phyloP scores from a whole-genome alignment of 2,329 filamentous ascomycete species.

The Fusarium sublunatum region DNA sequence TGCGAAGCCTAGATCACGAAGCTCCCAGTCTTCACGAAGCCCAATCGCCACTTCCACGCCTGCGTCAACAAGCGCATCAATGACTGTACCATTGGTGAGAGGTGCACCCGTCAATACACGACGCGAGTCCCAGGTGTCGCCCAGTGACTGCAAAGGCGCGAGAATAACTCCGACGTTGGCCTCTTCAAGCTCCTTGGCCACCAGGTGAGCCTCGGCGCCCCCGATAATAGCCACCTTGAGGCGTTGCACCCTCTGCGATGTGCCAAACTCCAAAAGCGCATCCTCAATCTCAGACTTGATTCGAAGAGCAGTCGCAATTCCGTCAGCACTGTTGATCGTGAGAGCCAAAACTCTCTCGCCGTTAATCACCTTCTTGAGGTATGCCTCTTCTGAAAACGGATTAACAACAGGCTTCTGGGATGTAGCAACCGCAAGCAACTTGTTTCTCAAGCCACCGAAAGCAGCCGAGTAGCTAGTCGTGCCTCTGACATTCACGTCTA shows the following conservation, averaged over 20 bases:
- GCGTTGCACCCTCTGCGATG: slow-evolving; percentile 29
- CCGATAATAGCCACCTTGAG: slow-evolving; percentile 69
- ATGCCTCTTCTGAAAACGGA: slow-evolving; percentile 61
- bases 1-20: slow-evolving; percentile 68
- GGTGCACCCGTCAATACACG: slow-evolving; percentile 72
- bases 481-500: slow-evolving; percentile 56
- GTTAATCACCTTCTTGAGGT: slow-evolving; percentile 64
- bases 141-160: slow-evolving; percentile 67
- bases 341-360: slow-evolving; percentile 67
- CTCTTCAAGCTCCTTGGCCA: slow-evolving; percentile 67
- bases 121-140: slow-evolving; percentile 68
- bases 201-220: slow-evolving; percentile 70
- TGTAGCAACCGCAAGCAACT: slow-evolving; percentile 64
- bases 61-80: slow-evolving; percentile 67
- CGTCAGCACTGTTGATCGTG: slow-evolving; percentile 71
- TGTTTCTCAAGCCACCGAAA: slow-evolving; percentile 63
- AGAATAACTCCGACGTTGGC: slow-evolving; percentile 70
- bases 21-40: slow-evolving; percentile 70
- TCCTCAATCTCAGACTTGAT: slow-evolving; percentile 68
- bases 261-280: slow-evolving; percentile 42
- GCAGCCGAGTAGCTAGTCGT: slow-evolving; percentile 65
- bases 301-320: slow-evolving; percentile 68
- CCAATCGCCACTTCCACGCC: slow-evolving; percentile 70
- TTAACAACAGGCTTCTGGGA: slow-evolving; percentile 52
- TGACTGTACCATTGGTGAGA: slow-evolving; percentile 71